phyloP scores from a whole-genome alignment of 805 yeast species.

The Teunomyces panamensis region DNA sequence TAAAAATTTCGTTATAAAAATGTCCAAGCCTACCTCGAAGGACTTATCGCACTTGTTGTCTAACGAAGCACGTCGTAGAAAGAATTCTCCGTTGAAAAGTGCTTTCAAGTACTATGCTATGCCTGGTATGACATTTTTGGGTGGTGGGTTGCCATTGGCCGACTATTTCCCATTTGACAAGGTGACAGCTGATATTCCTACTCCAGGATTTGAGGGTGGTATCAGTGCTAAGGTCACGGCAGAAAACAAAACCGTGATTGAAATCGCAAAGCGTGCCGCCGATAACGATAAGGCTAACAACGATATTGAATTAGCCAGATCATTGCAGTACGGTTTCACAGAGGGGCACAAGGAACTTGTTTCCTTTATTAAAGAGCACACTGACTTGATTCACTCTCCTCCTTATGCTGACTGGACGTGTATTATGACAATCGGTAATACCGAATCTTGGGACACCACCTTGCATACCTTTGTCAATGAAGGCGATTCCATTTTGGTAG shows the following conservation, averaged over 20 bases:
- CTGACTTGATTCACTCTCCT: conserved; percentile 47
- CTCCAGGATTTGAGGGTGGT: conserved; percentile 77
- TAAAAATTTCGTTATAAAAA: neutral
- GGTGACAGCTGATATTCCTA: conserved; percentile 65
- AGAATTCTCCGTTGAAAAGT: conserved; percentile 75
- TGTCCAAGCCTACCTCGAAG: conserved; percentile 45
- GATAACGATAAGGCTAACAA: conserved; percentile 17
- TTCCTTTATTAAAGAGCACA: conserved; percentile 73
- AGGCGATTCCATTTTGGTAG: conserved; percentile 82
- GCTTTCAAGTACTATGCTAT: conserved; percentile 74
- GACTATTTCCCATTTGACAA: conserved; percentile 91
- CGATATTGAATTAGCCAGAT: conserved; percentile 72
- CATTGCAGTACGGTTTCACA: conserved; percentile 91
- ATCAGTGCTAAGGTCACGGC: conserved; percentile 60
- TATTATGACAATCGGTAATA: conserved; percentile 75
- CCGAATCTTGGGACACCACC: conserved; percentile 84
- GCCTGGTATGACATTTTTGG: conserved; percentile 82
- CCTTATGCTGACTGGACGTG: conserved; percentile 64
- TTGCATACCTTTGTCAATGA: conserved; percentile 73
- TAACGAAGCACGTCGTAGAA: conserved; percentile 72
- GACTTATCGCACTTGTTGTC: conserved; percentile 77
- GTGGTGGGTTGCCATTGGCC: conserved; percentile 92
- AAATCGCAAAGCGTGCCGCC: conserved; percentile 35
- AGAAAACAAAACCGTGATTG: conserved; percentile 39
- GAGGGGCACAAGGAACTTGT: conserved; percentile 75